Evolutionary conservation across 352 stramenopile species (phyloP), one percentile per base, ranked within the genome.

Genomic region (Globisporangium polare): DNA sequence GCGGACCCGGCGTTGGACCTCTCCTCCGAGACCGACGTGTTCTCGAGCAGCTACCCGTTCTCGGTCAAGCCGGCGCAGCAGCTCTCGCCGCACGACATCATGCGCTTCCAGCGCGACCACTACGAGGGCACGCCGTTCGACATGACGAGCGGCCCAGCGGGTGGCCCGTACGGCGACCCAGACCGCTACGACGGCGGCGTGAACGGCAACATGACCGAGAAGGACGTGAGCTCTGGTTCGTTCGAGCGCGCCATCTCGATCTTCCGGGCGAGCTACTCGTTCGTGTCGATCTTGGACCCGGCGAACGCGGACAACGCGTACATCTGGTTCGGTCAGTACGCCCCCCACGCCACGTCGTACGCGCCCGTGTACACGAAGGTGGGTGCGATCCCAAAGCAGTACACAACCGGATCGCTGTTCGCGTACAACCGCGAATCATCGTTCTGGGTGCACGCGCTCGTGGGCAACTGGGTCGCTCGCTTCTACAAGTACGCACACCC

Each of bases 161-260:
- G 73, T 29, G 95, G 95, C 10, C 91, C 95, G 17, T 98, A 90
- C 70, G 90, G 93, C 9, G 76, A 96, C 56, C 92, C 92, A 6
- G 90, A 98, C 67, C 83, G 92, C 24, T 97, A 95, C 73, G 87
- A 95, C 39, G 37, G 65, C 26, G 73, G 70, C 1, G 46, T 75
- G 24, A 78, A 72, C 26, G 77, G 63, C 8, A 70, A 91, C 52
- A 57, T 89, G 5, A 89, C 71, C 0, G 47, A 69, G 17, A 60
- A 73, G 0, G 84, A 95, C 52, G 68, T 91, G 37, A 53, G 51
- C 0, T 50, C 62, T 8, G 89, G 90, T 12, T 73, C 89, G 56
- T 96, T 96, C 61, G 92, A 98, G 65, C 88, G 95, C 24, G 77
- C 90, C 1, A 98, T 98, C 68, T 98, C 92, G 2, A 89, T 98